Evolutionary conservation across 2,329 filamentous ascomycete species (phyloP).

Genomic region (Colletotrichum graminicola): DNA sequence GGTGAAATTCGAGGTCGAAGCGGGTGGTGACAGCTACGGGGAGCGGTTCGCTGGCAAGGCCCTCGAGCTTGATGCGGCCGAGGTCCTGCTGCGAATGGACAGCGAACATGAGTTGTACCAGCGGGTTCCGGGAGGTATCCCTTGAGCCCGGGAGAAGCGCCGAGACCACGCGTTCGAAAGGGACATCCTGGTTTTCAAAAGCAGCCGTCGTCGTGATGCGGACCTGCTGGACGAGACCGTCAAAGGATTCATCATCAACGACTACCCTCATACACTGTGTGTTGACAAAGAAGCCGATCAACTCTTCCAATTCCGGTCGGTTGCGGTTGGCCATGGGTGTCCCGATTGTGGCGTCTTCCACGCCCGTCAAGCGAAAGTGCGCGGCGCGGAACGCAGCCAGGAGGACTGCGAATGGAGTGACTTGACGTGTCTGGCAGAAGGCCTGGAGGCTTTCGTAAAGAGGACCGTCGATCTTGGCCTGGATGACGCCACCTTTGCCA

Average conservation of each 20-base stretch:
- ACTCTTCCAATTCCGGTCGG: constrained; percentile 24
- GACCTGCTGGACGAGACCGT: constrained; percentile 42
- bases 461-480: constrained; percentile 28
- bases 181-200: constrained; percentile 45
- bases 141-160: constrained; percentile 12
- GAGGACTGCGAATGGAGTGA: constrained; percentile 40
- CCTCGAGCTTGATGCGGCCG: constrained; percentile 8
- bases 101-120: constrained; percentile 29
- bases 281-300: constrained; percentile 47
- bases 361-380: constrained; percentile 47
- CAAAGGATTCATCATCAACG: constrained; percentile 41
- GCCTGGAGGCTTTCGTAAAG: constrained; percentile 25
- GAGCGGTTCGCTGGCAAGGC: constrained; percentile 18
- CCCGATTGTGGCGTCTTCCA: constrained; percentile 45
- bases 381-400: constrained; percentile 46
- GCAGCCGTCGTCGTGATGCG: constrained; percentile 26
- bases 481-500: constrained; percentile 25
- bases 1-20: constrained; percentile 41
- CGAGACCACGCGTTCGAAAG: constrained; percentile 21
- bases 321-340: constrained; percentile 19
- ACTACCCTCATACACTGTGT: constrained; percentile 46
- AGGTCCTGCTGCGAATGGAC: constrained; percentile 20
- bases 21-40: constrained; percentile 12
- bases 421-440: constrained; percentile 36
- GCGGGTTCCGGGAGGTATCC: constrained; percentile 24